Evolutionary conservation across 139 green algal genomes (phyloP).

Genomic region (Tetraselmis striata): DNA sequence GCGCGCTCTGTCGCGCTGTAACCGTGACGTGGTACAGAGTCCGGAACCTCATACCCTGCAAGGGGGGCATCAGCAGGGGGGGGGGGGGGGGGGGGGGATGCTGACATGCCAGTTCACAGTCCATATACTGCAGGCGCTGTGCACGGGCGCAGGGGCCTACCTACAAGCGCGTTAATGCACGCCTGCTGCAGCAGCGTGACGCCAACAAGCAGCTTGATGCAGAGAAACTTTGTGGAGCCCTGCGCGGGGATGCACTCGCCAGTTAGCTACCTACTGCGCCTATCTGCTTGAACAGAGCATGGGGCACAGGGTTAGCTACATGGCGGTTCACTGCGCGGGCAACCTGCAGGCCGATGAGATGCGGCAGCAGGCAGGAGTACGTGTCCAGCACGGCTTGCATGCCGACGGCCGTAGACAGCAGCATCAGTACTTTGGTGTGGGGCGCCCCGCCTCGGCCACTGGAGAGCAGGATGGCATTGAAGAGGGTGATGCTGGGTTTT

Average conservation of each 20-base stretch:
- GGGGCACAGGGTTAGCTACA: too few relatives aligned
- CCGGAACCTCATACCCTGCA: too few relatives aligned
- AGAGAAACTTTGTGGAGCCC: slow-evolving; percentile 4
- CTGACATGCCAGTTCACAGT: too few relatives aligned
- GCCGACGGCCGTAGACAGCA: slow-evolving; percentile 7
- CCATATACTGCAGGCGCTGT: too few relatives aligned
- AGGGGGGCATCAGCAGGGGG: too few relatives aligned
- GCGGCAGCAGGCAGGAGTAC: background rate
- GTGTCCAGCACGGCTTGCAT: slow-evolving; percentile 9
- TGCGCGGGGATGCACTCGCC: too few relatives aligned
- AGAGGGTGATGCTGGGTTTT: background rate
- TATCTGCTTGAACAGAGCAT: too few relatives aligned
- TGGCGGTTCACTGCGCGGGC: too few relatives aligned
- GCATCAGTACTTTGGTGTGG: background rate
- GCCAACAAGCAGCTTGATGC: slow-evolving; percentile 9
- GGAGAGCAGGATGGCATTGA: slow-evolving; percentile 4
- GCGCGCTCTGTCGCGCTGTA: slow-evolving; percentile 5
- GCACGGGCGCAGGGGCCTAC: too few relatives aligned
- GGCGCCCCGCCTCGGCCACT: background rate
- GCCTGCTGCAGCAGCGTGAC: slow-evolving; percentile 12
- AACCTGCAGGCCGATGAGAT: background rate
- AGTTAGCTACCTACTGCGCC: too few relatives aligned
- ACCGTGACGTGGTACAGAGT: too few relatives aligned
- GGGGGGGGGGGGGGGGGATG: too few relatives aligned
- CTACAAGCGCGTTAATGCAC: background rate